Conservation (phyloP, 805 yeast species). For the Yamadazyma phyllophila region DNA sequence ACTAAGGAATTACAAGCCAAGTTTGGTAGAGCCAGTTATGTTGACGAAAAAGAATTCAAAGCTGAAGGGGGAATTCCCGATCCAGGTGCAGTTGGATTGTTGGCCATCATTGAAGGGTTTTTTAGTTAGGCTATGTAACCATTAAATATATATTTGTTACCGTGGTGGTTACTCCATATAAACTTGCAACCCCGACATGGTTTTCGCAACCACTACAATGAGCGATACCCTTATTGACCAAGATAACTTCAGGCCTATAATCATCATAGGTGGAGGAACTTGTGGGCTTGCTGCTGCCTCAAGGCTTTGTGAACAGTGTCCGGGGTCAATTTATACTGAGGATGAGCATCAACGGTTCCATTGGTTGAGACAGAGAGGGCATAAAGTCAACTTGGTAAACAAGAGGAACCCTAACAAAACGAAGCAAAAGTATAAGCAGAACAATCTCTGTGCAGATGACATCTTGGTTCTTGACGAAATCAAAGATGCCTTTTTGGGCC, state of each 20-base stretch:
- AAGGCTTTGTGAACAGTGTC: slow-evolving; percentile 40
- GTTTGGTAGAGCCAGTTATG: slow-evolving; percentile 93
- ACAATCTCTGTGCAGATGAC: slow-evolving; percentile 21
- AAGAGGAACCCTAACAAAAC: slow-evolving; percentile 11
- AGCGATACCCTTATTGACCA: slow-evolving; percentile 7
- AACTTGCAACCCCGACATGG: not conserved
- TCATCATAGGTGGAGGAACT: slow-evolving; percentile 48
- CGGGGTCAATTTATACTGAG: slow-evolving; percentile 44
- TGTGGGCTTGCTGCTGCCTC: slow-evolving; percentile 43
- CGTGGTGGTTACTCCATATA: slow-evolving; percentile 2
- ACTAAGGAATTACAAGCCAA: slow-evolving; percentile 77
- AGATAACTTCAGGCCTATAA: slow-evolving; percentile 30
- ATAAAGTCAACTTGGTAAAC: slow-evolving; percentile 24
- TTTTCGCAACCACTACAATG: slow-evolving; percentile 1
- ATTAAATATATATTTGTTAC: slow-evolving; percentile 1
- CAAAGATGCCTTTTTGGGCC: slow-evolving; percentile 34
- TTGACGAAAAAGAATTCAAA: slow-evolving; percentile 57
- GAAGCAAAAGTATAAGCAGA: not conserved
- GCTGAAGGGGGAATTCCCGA: slow-evolving; percentile 79
- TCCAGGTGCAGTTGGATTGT: slow-evolving; percentile 92
- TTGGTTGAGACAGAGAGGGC: slow-evolving; percentile 38
- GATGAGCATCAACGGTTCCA: slow-evolving; percentile 32
- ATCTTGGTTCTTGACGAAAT: slow-evolving; percentile 38
- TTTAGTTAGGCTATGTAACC: slow-evolving; percentile 1
- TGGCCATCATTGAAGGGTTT: slow-evolving; percentile 53